phyloP scores from a whole-genome alignment of 2,329 filamentous ascomycete species.

The Juglanconis sp. region DNA sequence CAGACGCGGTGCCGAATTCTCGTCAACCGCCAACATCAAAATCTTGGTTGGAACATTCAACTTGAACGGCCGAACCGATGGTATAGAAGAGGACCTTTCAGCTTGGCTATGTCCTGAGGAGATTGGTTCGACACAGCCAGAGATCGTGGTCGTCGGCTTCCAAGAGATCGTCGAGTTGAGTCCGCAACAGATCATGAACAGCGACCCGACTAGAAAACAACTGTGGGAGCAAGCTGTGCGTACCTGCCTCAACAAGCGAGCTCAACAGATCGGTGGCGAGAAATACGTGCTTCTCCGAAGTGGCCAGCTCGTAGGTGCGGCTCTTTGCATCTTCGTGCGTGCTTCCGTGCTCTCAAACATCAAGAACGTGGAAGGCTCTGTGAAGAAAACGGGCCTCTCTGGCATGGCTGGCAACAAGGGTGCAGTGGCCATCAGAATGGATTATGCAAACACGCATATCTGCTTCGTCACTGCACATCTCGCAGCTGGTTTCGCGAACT shows the following conservation, averaged over 20 bases:
- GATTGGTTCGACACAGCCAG: conserved; percentile 63
- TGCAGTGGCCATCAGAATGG: conserved; percentile 91
- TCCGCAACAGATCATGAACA: conserved; percentile 98
- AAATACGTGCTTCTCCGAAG: conserved; percentile 87
- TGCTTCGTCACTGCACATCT: conserved; percentile 97
- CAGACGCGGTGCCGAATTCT: conserved; percentile 68
- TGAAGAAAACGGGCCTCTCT: conserved; percentile 93
- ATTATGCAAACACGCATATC: conserved; percentile 87
- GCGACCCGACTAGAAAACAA: conserved; percentile 80
- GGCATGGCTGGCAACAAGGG: conserved; percentile 98
- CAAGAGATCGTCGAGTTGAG: conserved; percentile 98
- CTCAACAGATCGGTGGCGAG: conserved; percentile 61
- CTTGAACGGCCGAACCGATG: conserved; percentile 80
- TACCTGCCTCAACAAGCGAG: conserved; percentile 69
- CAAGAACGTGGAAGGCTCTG: conserved; percentile 93
- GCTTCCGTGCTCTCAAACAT: conserved; percentile 73
- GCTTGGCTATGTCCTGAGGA: conserved; percentile 75
- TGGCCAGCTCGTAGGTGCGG: conserved; percentile 91
- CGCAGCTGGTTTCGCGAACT: conserved; percentile 93
- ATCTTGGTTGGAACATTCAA: conserved; percentile 90
- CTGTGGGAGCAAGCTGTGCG: conserved; percentile 84
- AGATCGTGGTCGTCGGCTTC: conserved; percentile 87
- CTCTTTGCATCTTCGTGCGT: conserved; percentile 87
- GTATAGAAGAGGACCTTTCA: conserved; percentile 74
- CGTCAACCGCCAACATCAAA: conserved; percentile 68